Evolutionary conservation across 192 early-diverging fungal genomes (phyloP), one percentile per base, ranked within the genome.

Genomic region (Entomortierella parvispora): DNA sequence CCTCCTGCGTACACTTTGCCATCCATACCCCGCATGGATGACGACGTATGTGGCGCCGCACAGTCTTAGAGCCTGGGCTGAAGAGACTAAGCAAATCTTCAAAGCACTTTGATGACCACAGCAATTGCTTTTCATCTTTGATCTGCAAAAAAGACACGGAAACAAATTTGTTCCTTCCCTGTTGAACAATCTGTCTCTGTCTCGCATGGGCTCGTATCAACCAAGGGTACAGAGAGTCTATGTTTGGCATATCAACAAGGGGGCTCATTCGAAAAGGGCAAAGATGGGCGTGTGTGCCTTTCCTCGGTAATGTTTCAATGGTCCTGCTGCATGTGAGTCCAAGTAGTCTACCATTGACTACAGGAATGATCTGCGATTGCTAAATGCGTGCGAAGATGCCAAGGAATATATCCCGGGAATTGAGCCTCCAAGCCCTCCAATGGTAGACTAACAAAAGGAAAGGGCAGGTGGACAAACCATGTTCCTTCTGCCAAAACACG

Each of bases 381-480:
- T 31, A 29, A 1, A 54, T 32, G 52, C 25, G 25, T 11, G 46
- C 28, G 42, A 25, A 8, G 9, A 22, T 45, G 28, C 43, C 28
- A 58, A 54, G 65, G 65, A 68, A 23, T 25, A 58, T 68, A 58
- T 51, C 65, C 65, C 56, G 65, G 65, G 56, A 37, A 37, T 15
- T 25, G 22, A 43, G 14, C 14, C 22, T 58, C 44, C 44, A 18
- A 18, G 14, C 44, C 14, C n/a, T 45, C n/a, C 46, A 64, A n/a
- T 49, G 51, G 20, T 57, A 37, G 44, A 65, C 2, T n/a, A 25
- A 42, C 28, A 26, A 45, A 0, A 23, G 9, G 33, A 23, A 33
- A 20, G 46, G 25, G 29, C 64, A 66, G 71, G 25, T 75, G 71
- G 71, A 75, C 71, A 75, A 75, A 75, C 71, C 71, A 75, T 75